A percentile compares a stretch with the other conserved stretches of the same genome.
Evolutionary conservation across 164 flowering plant species (phyloP).

Genomic region (Hamamelis virginiana): DNA sequence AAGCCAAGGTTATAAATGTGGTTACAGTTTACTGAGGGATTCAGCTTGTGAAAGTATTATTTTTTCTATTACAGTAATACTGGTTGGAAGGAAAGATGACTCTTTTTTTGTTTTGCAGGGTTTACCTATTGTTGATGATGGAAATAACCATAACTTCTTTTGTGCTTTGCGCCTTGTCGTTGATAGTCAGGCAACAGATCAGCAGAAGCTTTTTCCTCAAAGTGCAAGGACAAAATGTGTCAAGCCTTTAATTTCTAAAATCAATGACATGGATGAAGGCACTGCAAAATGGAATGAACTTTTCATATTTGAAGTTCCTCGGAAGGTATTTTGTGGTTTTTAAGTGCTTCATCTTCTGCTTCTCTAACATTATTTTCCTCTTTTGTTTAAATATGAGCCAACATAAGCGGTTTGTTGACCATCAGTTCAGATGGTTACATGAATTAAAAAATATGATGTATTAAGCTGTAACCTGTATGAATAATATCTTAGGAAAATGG

Average conservation of each 20-base stretch:
- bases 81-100: slow-evolving; percentile 3
- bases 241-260: slow-evolving; percentile 49
- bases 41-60: not conserved
- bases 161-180: slow-evolving; percentile 90
- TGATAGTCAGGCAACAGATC: slow-evolving; percentile 73
- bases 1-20: slow-evolving; percentile 64
- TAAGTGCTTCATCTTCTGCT: not conserved
- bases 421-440: too few relatives aligned
- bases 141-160: slow-evolving; percentile 83
- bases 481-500: too few relatives aligned
- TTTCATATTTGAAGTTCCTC: slow-evolving; percentile 91
- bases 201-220: slow-evolving; percentile 92
- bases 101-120: slow-evolving; percentile 50
- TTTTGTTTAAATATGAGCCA: not conserved
- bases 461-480: too few relatives aligned
- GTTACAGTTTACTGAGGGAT: not conserved
- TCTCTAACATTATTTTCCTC: not conserved
- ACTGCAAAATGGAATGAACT: slow-evolving; percentile 91
- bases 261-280: slow-evolving; percentile 39
- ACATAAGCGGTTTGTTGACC: too few relatives aligned
- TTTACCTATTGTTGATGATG: slow-evolving; percentile 77
- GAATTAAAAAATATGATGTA: too few relatives aligned
- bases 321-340: slow-evolving; percentile 49
- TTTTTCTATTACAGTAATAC: not conserved
- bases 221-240: slow-evolving; percentile 97